phyloP scores from a whole-genome alignment of 176 grass and related monocot species.

The Aegilops longissima region DNA sequence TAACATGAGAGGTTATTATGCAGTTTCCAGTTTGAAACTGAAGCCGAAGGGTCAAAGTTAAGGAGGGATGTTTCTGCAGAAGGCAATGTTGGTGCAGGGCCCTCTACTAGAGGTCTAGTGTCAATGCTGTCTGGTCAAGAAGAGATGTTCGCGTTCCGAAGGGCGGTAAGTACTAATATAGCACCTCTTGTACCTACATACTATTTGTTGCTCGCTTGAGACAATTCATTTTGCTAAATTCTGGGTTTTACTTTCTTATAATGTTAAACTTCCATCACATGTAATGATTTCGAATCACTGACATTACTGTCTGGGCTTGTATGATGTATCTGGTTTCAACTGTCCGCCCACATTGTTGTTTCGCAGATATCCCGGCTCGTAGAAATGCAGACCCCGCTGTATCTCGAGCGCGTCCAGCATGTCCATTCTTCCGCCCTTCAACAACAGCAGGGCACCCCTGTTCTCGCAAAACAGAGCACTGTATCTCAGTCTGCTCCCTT shows the following conservation, averaged over 20 bases:
- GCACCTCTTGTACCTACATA: background rate
- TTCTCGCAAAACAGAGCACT: background rate
- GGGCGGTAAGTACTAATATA: constrained; percentile 58
- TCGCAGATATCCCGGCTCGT: constrained; percentile 78
- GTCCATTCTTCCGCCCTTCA: constrained; percentile 43
- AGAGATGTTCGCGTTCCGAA: constrained; percentile 87
- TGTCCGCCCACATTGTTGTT: background rate
- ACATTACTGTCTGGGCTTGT: background rate
- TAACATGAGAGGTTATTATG: constrained; percentile 14
- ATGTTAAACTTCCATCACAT: background rate
- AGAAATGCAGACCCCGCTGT: constrained; percentile 82
- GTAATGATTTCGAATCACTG: background rate
- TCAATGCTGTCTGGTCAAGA: constrained; percentile 81
- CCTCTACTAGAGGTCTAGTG: constrained; percentile 46
- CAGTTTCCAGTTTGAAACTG: constrained; percentile 93
- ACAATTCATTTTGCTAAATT: background rate
- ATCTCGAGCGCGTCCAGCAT: constrained; percentile 52
- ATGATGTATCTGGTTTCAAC: background rate
- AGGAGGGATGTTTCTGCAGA: constrained; percentile 69
- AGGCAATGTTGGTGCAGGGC: constrained; percentile 53
- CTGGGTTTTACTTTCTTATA: background rate
- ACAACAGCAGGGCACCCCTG: background rate
- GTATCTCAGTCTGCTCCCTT: background rate
- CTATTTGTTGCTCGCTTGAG: background rate
- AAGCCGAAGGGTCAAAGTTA: constrained; percentile 64